These are phyloP conservation scores for Sistotremastrum niveocremeum DNA, from an alignment of 768 basidiomycete species.

Conservation along the genomic window DNA sequence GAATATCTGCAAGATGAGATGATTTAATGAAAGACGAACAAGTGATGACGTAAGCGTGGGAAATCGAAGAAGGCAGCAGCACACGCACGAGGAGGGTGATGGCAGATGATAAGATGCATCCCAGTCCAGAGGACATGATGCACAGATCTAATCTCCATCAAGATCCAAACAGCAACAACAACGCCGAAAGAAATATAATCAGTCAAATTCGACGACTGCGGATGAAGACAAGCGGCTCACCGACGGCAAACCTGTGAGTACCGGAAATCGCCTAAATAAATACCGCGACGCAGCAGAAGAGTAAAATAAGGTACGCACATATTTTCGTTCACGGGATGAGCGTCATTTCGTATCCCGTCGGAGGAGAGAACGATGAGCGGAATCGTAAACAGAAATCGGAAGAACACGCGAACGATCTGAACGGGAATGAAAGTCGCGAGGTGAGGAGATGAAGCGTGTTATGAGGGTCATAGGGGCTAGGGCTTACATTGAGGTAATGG, in stretches of 20 bases:
- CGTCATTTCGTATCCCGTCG: slow-evolving; percentile 40
- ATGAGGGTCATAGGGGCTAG: background rate
- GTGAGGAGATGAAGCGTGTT: background rate
- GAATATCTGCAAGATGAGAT: slow-evolving; percentile 37
- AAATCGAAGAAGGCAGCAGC: background rate
- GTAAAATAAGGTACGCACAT: slow-evolving; percentile 30
- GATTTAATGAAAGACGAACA: background rate
- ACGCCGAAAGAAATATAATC: background rate
- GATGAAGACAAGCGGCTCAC: background rate
- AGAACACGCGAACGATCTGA: slow-evolving; percentile 57
- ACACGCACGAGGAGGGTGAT: slow-evolving; percentile 61
- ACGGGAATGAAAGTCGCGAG: background rate
- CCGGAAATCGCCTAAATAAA: slow-evolving; percentile 24
- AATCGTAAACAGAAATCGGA: slow-evolving; percentile 60
- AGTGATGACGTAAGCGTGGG: background rate
- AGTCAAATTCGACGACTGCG: background rate
- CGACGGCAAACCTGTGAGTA: background rate
- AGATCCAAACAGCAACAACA: background rate
- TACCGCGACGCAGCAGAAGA: slow-evolving; percentile 36
- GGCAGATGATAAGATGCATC: slow-evolving; percentile 66
- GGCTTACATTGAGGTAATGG: slow-evolving; percentile 62
- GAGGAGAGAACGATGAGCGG: slow-evolving; percentile 54
- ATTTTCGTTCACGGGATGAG: slow-evolving; percentile 36
- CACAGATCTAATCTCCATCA: slow-evolving; percentile 39
- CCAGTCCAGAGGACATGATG: slow-evolving; percentile 56